These are phyloP conservation scores for Cutaneotrichosporon cavernicola DNA, from an alignment of 1,284 basidiomycete genomes.

Conservation along the genomic window DNA sequence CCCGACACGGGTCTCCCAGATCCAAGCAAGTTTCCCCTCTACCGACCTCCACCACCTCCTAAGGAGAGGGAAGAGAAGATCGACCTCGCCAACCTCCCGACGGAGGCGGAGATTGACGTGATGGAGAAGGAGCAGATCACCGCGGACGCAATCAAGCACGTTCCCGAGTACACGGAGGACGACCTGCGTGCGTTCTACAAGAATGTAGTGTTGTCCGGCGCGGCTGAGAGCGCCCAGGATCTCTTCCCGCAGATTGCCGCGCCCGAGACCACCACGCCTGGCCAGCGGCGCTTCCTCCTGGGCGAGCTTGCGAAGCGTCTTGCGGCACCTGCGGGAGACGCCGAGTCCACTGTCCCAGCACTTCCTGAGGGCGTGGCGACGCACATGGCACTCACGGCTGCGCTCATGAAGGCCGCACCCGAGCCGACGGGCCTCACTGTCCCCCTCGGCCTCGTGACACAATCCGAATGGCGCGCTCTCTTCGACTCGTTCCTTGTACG, in stretches of 20 bases:
- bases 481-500: constrained; percentile 34
- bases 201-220: constrained; percentile 34
- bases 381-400: constrained; percentile 25
- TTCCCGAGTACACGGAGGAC: constrained; percentile 34
- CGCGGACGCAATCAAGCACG: constrained; percentile 20
- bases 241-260: constrained; percentile 17
- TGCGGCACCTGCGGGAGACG: background rate
- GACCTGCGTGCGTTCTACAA: constrained; percentile 39
- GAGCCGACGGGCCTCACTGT: constrained; percentile 20
- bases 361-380: constrained; percentile 17
- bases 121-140: constrained; percentile 28
- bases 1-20: constrained; percentile 12
- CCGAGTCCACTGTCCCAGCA: background rate
- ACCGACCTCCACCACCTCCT: constrained; percentile 12
- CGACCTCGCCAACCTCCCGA: constrained; percentile 25
- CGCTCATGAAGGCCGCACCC: constrained; percentile 12
- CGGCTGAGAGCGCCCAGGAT: constrained; percentile 15
- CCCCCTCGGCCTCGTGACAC: constrained; percentile 39
- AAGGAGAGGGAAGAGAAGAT: constrained; percentile 18
- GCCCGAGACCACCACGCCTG: constrained; percentile 11
- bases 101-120: constrained; percentile 25
- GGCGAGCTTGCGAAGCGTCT: constrained; percentile 14
- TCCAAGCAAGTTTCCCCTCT: constrained; percentile 23
- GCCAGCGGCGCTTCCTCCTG: constrained; percentile 14
- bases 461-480: constrained; percentile 40